A percentile compares a stretch with the other conserved stretches of the same genome.
These are phyloP conservation scores for Eremothecium gossypii DNA, from an alignment of 1,139 yeast genomes.

Conservation along the genomic window DNA sequence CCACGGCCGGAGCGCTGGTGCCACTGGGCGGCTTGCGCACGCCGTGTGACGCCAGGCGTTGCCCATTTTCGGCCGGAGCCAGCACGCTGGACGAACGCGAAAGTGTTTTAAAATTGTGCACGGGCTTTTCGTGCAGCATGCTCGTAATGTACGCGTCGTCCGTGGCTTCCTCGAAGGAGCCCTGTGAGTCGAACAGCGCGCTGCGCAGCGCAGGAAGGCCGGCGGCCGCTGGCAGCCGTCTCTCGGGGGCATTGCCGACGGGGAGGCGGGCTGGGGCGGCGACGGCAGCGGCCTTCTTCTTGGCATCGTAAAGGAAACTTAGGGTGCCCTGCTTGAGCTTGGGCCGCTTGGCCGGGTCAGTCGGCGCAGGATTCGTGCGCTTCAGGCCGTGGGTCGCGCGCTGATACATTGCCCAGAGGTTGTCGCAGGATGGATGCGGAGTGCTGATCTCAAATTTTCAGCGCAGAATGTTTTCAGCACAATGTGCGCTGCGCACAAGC, in stretches of 20 bases:
- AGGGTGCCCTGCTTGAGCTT: constrained; percentile 2
- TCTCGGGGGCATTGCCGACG: background rate
- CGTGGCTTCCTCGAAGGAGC: constrained; percentile 29
- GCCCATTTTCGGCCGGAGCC: background rate
- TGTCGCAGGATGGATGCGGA: no score
- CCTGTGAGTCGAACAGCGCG: constrained; percentile 16
- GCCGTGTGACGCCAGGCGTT: background rate
- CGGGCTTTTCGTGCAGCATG: constrained; percentile 15
- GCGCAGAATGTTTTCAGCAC: no score
- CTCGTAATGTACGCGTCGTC: constrained; percentile 18
- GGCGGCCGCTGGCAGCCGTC: background rate
- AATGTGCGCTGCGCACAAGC: no score
- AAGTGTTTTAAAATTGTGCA: constrained; percentile 21
- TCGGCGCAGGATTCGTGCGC: no score
- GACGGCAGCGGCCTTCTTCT: background rate
- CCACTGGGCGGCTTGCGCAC: background rate
- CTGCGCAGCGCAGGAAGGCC: background rate
- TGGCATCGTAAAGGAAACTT: background rate
- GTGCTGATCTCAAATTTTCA: no score
- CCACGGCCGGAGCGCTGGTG: background rate
- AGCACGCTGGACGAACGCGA: constrained; percentile 3
- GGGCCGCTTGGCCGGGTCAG: background rate
- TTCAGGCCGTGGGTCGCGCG: no score
- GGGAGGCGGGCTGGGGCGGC: background rate
- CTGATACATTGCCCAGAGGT: no score